Conservation (phyloP, 805 yeast species). For the Zygosaccharomyces kombuchaensis region DNA sequence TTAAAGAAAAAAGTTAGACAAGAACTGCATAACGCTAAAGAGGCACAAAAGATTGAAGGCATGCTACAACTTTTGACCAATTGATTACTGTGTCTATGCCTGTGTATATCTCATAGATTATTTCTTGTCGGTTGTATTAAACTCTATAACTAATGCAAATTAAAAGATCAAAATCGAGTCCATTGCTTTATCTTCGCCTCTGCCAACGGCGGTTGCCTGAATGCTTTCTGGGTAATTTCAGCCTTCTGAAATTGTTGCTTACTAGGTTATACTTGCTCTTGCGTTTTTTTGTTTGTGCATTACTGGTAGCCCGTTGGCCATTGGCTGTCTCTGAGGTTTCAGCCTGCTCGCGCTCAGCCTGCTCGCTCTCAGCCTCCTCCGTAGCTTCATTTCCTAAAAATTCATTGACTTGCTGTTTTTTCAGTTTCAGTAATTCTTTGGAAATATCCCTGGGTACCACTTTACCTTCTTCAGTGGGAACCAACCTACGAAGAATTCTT, state of each 20-base stretch:
- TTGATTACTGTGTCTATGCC: conserved; percentile 5
- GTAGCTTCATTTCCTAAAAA: conserved; percentile 13
- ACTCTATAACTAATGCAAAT: background rate
- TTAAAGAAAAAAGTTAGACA: conserved; percentile 56
- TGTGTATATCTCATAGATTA: background rate
- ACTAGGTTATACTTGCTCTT: conserved; percentile 34
- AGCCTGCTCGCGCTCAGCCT: conserved; percentile 13
- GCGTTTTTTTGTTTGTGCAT: conserved; percentile 18
- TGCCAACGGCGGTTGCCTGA: conserved; percentile 41
- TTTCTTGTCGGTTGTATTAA: conserved; percentile 1
- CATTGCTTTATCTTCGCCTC: conserved; percentile 27
- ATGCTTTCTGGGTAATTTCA: conserved; percentile 48
- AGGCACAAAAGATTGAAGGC: conserved; percentile 86
- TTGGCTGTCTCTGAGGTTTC: conserved; percentile 3
- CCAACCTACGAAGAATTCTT: conserved; percentile 15
- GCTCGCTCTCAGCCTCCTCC: conserved; percentile 18
- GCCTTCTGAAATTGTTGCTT: conserved; percentile 48
- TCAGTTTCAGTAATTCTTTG: conserved; percentile 24
- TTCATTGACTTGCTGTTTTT: conserved; percentile 21
- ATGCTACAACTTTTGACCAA: conserved; percentile 82
- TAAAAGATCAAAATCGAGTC: background rate
- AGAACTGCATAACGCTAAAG: conserved; percentile 76
- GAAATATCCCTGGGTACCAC: conserved; percentile 20
- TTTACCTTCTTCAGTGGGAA: conserved; percentile 6
- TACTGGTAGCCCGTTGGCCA: conserved; percentile 5